Evolutionary conservation across 805 yeast species (phyloP), one percentile per base, ranked within the genome.

Genomic region (Sporopachydermia lactativora): DNA sequence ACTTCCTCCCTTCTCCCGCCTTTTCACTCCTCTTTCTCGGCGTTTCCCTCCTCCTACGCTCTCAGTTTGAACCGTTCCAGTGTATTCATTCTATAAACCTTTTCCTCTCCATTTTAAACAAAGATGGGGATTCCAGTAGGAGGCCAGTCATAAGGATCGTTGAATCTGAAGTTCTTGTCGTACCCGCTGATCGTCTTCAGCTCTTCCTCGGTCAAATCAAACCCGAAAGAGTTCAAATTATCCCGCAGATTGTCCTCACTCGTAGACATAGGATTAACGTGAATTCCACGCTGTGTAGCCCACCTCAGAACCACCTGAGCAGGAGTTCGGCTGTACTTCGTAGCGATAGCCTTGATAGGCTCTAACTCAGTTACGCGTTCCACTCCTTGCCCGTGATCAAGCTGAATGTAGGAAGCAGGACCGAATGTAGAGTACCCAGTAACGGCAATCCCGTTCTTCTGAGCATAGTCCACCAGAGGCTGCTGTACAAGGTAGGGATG

Each of bases 151-250:
- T 65, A 62, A 45, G 92, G 86, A 55, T 81, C 81, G 56, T 81
- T 81, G 62, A 81, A 81, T 64, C 92, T 74, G 45, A 81, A 62
- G 47, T 68, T 69, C 44, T 64, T 67, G 53, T 81, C 80, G 52
- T 81, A 68, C 36, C 57, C 54, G 13, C 71, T 62, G 48, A 81
- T 77, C 28, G 61, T 56, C 5, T 61, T 61, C 31, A 73, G 34
- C 43, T 73, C 77, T 15, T 57, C 64, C n/a, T 61, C 52, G 8
- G 68, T 46, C 50, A 79, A 63, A 40, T 71, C 63, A 43, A 75
- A 62, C 42, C 63, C 65, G 39, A 57, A 56, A 42, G 60, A 58
- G 11, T 55, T 41, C 56, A 69, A 63, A 58, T 70, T 70, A 42
- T 60, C 60, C 35, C 43, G 41, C 44, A 70, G 59, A 54, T 73